Base-by-base conservation (phyloP, 2,329 filamentous ascomycete genomes). In the Curvularia hawaiiensis region DNA sequence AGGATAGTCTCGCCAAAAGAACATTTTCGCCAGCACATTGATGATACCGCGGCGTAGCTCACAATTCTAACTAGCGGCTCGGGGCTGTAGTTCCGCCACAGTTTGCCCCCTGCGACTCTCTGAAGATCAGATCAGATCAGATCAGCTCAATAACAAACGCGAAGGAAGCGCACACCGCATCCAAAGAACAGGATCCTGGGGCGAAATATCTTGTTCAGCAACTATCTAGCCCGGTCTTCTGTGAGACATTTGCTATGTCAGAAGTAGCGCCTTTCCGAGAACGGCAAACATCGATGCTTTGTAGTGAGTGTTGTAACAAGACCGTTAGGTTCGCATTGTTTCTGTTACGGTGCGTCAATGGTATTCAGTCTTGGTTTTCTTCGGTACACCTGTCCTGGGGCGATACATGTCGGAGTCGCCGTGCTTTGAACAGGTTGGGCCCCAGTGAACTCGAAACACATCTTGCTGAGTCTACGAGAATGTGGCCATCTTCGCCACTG, bases 111-210 rank as follows among this genome's bases (percentile, higher is more conserved):
- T 35, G 7, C n/a, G 22, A 7, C 28, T 22, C 43, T 44, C 35
- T 49, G 44, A 33, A 53, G 28, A 57, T 44, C 46, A 39, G 46
- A 38, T 50, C 50, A 24, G 22, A 24, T 24, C 22, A 39, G 46
- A 38, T 50, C 50, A 24, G 22, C 3, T 24, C 22, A 51, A 31
- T 50, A 22, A 38, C 43, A 35, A 45, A 41, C 5, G 26, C 22
- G 47, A 31, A 31, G 30, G 30, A 31, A 31, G 11, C 30, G 30
- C 30, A 11, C 30, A 12, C 30, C 30, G 30, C 30, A 9, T 3
- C 30, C 9, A 31, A 4, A 31, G 24, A 20, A 39, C 41, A n/a
- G 45, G n/a, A 18, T 22, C 12, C 41, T 26, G 30, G 10, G 30
- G 6, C 30, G 11, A 31, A 31, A 2, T 4, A 31, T 31, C 11